These are phyloP conservation scores for Scenedesmus sp. DNA, from an alignment of 163 green algal species.

Conservation along the genomic window DNA sequence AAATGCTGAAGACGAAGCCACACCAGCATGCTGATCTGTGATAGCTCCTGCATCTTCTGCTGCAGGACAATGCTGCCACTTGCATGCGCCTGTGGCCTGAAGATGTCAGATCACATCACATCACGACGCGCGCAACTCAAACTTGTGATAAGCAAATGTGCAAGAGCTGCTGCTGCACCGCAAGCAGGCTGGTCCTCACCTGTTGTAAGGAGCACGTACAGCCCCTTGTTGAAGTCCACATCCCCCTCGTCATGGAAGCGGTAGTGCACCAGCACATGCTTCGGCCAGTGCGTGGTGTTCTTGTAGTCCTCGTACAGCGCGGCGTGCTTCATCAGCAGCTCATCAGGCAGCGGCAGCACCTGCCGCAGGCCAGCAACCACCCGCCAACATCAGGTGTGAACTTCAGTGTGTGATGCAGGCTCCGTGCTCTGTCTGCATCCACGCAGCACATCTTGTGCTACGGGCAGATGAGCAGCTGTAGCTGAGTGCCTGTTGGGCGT, in stretches of 20 bases:
- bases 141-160: neutral
- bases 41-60: too few species aligned
- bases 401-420: neutral
- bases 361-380: neutral
- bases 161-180: neutral
- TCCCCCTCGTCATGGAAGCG: slow-evolving; percentile 21
- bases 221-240: slow-evolving; percentile 40
- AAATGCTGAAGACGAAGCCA: too few species aligned
- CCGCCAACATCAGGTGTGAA: neutral
- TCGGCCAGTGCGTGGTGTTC: slow-evolving; percentile 54
- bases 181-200: neutral
- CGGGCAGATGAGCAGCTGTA: neutral
- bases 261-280: slow-evolving; percentile 57
- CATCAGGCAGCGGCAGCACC: slow-evolving; percentile 52
- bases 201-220: slow-evolving; percentile 38
- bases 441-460: neutral
- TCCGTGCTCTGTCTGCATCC: neutral
- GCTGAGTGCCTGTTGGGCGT: neutral
- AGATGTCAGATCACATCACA: too few species aligned
- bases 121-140: too few species aligned
- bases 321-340: slow-evolving; percentile 38
- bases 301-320: slow-evolving; percentile 48
- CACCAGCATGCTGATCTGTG: too few species aligned
- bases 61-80: too few species aligned
- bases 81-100: too few species aligned